A percentile compares a stretch with the other conserved stretches of the same genome.
These are phyloP conservation scores for Nakazawaea laoshanensis DNA, from an alignment of 805 yeast species.

Conservation along the genomic window DNA sequence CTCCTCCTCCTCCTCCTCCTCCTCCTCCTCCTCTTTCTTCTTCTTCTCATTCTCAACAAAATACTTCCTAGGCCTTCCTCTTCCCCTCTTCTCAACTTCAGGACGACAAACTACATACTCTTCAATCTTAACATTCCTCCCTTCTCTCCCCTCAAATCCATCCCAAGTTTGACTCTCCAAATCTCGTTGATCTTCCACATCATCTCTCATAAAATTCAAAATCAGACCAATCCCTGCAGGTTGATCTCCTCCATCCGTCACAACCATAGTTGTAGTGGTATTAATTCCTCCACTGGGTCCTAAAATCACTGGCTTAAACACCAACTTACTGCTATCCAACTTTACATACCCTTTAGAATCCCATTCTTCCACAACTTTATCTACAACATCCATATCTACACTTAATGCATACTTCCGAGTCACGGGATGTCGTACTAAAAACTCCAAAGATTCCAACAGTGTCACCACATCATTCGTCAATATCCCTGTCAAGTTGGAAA, in stretches of 20 bases:
- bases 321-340: constrained; percentile 42
- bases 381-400: constrained; percentile 37
- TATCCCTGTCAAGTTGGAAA: constrained; percentile 77
- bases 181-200: constrained; percentile 52
- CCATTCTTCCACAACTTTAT: constrained; percentile 39
- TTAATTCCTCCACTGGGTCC: constrained; percentile 86
- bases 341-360: constrained; percentile 40
- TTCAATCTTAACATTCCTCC: no score
- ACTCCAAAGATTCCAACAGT: constrained; percentile 71
- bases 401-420: constrained; percentile 43
- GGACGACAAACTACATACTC: constrained; percentile 27
- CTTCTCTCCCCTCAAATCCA: constrained; percentile 27
- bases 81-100: no score
- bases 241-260: constrained; percentile 17
- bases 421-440: constrained; percentile 39
- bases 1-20: neutral
- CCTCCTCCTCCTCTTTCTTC: neutral
- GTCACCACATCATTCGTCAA: constrained; percentile 77
- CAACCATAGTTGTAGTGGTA: constrained; percentile 38
- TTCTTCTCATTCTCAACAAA: neutral
- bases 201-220: constrained; percentile 57
- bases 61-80: no score
- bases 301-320: constrained; percentile 79
- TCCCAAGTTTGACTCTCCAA: constrained; percentile 49
- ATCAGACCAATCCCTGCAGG: constrained; percentile 48